Evolutionary conservation across 2,329 filamentous ascomycete species (phyloP).

Genomic region (Hymenoscyphus linearis): DNA sequence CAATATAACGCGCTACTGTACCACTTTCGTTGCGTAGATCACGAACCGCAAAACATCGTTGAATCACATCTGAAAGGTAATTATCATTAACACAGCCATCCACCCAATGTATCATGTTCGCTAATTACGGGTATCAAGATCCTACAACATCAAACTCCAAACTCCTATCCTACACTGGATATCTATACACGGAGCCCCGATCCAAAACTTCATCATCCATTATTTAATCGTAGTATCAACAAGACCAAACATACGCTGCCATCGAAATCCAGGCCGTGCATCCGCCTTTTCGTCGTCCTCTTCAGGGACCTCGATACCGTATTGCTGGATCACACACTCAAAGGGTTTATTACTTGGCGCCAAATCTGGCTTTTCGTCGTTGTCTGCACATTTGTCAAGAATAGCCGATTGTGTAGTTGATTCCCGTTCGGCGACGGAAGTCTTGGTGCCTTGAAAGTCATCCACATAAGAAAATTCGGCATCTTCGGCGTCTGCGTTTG

Average conservation of each 20-base stretch:
- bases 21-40: no score
- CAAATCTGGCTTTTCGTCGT: constrained; percentile 18
- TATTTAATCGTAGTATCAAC: constrained; percentile 57
- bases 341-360: constrained; percentile 53
- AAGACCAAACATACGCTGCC: constrained; percentile 59
- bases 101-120: no score
- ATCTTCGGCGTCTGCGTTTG: constrained; percentile 25
- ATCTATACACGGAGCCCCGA: not conserved
- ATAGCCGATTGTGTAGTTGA: not conserved
- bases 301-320: constrained; percentile 48
- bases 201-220: constrained; percentile 1
- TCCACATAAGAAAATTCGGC: constrained; percentile 13
- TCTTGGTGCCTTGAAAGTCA: no score
- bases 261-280: constrained; percentile 43
- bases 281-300: constrained; percentile 39
- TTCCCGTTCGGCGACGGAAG: not conserved
- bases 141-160: no score
- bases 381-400: not conserved
- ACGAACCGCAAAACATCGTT: no score
- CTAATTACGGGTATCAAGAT: no score
- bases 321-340: constrained; percentile 65
- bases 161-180: no score
- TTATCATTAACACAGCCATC: no score
- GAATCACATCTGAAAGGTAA: no score
- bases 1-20: no score